phyloP scores from a whole-genome alignment of 1,284 basidiomycete species.

The Sphagnurus paluster region DNA sequence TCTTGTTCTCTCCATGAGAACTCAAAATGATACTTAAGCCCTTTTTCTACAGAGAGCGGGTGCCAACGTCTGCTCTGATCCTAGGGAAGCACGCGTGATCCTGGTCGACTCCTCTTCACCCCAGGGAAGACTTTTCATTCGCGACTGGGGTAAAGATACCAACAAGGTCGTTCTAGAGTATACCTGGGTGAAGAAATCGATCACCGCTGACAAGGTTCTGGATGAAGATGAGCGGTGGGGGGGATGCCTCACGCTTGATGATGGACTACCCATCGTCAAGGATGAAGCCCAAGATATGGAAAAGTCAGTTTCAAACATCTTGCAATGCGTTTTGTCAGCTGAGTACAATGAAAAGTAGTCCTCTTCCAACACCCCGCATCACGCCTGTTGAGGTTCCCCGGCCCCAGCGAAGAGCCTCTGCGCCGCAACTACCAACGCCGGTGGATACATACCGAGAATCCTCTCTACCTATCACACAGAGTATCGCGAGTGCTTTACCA shows the following conservation, averaged over 20 bases:
- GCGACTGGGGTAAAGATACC: constrained; percentile 52
- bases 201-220: constrained; percentile 41
- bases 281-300: constrained; percentile 32
- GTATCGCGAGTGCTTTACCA: neutral
- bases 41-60: constrained; percentile 47
- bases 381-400: constrained; percentile 43
- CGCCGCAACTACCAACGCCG: neutral
- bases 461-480: neutral
- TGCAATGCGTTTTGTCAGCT: constrained; percentile 16
- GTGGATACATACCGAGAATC: neutral
- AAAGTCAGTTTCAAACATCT: constrained; percentile 19
- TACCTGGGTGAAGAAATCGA: constrained; percentile 43
- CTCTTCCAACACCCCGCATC: constrained; percentile 59
- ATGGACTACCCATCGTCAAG: constrained; percentile 42
- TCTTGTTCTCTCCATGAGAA: constrained; percentile 5
- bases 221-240: constrained; percentile 56
- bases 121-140: constrained; percentile 53
- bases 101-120: constrained; percentile 53
- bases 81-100: constrained; percentile 51
- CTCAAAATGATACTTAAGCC: neutral
- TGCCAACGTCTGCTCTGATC: constrained; percentile 46
- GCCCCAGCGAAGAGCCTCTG: neutral
- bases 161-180: constrained; percentile 50
- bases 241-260: constrained; percentile 44
- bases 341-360: constrained; percentile 42